Conservation (phyloP, 2,329 filamentous ascomycete genomes). For the Sclerotinia trifoliorum region DNA sequence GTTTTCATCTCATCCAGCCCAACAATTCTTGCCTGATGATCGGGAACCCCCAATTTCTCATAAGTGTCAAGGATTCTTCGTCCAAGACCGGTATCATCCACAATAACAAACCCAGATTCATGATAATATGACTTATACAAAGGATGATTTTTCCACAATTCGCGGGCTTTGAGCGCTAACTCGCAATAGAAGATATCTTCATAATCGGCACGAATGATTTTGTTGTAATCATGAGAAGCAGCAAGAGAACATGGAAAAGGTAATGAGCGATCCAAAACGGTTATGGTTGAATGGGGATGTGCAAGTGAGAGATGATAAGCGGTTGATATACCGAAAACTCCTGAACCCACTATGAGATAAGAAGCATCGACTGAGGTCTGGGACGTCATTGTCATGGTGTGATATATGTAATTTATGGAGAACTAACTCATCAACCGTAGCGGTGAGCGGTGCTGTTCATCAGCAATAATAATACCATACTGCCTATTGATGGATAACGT, state of each 20-base stretch:
- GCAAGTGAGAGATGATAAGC: conserved; percentile 49
- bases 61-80: conserved; percentile 48
- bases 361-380: conserved; percentile 18
- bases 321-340: conserved; percentile 52
- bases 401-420: neutral
- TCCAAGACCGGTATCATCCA: conserved; percentile 48
- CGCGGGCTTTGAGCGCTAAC: conserved; percentile 47
- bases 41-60: conserved; percentile 39
- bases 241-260: conserved; percentile 44
- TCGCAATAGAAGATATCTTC: conserved; percentile 53
- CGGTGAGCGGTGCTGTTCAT: neutral
- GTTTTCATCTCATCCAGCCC: conserved; percentile 43
- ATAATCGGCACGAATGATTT: conserved; percentile 59
- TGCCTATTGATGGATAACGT: neutral
- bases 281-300: conserved; percentile 43
- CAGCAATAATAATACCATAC: neutral
- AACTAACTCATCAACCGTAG: neutral
- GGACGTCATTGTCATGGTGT: neutral
- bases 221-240: conserved; percentile 60
- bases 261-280: conserved; percentile 45
- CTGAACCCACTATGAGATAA: conserved; percentile 50
- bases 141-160: conserved; percentile 50
- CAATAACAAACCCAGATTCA: conserved; percentile 50
- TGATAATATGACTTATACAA: conserved; percentile 50
- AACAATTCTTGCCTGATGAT: conserved; percentile 44